A percentile compares a stretch with the other conserved stretches of the same genome.
Evolutionary conservation across 108 stramenopile species (phyloP).

Genomic region (Cyclotella cryptica): DNA sequence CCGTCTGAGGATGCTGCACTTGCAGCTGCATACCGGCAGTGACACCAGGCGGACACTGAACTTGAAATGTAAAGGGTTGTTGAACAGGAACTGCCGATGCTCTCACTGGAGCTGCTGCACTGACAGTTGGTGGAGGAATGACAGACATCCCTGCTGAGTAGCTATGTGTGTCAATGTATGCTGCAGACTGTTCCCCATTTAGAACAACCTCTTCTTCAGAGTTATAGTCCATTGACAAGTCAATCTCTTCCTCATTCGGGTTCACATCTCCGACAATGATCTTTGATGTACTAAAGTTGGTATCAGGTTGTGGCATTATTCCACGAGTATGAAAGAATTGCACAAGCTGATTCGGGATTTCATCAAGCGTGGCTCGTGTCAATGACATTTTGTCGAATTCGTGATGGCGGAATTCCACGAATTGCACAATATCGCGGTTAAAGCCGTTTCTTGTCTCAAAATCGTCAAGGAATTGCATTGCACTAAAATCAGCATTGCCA

Average conservation of each 20-base stretch:
- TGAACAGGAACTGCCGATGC: constrained; percentile 25
- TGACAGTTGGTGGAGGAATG: constrained; percentile 28
- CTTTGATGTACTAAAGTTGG: constrained; percentile 27
- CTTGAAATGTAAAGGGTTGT: constrained; percentile 54
- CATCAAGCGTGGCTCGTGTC: constrained; percentile 79
- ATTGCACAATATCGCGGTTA: constrained; percentile 78
- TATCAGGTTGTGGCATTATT: constrained; percentile 60
- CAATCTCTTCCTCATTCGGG: constrained; percentile 40
- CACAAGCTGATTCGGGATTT: constrained; percentile 88
- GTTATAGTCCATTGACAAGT: constrained; percentile 43
- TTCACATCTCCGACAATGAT: constrained; percentile 28
- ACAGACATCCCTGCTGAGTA: constrained; percentile 29
- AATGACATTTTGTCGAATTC: constrained; percentile 62
- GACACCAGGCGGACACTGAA: constrained; percentile 66
- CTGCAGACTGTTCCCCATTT: constrained; percentile 28
- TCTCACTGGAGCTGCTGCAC: constrained; percentile 17
- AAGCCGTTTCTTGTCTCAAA: constrained; percentile 52
- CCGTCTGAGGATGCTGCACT: constrained; percentile 66
- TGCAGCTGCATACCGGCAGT: constrained; percentile 67
- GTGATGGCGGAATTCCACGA: constrained; percentile 71
- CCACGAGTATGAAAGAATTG: constrained; percentile 63
- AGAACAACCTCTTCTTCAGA: constrained; percentile 46
- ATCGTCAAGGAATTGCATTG: constrained; percentile 86
- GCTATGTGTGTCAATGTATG: constrained; percentile 33
- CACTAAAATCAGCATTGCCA: constrained; percentile 80